Conservation (phyloP, 768 basidiomycete genomes). For the Boletus eberwhitei region DNA sequence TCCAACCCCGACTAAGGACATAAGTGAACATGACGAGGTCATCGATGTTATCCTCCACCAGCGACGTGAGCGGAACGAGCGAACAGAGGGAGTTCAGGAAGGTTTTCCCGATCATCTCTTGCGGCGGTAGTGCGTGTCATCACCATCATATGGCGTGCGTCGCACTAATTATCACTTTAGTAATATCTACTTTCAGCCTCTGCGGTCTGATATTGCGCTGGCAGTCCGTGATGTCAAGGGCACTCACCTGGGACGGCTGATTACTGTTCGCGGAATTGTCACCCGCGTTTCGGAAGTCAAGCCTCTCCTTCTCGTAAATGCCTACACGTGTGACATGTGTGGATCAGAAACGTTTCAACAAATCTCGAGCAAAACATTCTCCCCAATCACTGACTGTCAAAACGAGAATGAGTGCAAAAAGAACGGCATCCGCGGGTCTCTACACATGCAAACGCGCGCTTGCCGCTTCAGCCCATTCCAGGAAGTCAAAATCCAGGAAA, state of each 20-base stretch:
- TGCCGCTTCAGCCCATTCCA: constrained; percentile 98
- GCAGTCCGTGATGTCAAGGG: constrained; percentile 93
- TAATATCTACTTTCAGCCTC: constrained; percentile 91
- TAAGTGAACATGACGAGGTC: constrained; percentile 89
- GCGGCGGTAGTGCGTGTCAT: constrained; percentile 82
- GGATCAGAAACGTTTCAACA: constrained; percentile 99
- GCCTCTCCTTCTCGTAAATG: constrained; percentile 93
- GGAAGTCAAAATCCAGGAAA: constrained; percentile 98
- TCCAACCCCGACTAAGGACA: constrained; percentile 85
- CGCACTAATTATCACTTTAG: constrained; percentile 40
- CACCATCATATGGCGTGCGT: neutral
- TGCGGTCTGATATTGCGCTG: constrained; percentile 68
- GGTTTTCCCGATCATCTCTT: constrained; percentile 90
- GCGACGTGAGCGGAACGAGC: constrained; percentile 82
- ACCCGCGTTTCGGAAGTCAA: constrained; percentile 99
- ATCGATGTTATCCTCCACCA: constrained; percentile 97
- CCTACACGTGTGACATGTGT: constrained; percentile 97
- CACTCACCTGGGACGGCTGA: constrained; percentile 81
- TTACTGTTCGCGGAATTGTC: constrained; percentile 96
- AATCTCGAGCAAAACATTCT: constrained; percentile 87
- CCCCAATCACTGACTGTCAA: constrained; percentile 84
- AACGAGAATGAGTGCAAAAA: constrained; percentile 82
- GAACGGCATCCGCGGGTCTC: constrained; percentile 81
- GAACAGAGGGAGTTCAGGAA: constrained; percentile 67
- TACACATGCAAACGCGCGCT: constrained; percentile 98